Evolutionary conservation across 257 asterid species (phyloP), one percentile per base, ranked within the genome.

Genomic region (Gentiana straminea): DNA sequence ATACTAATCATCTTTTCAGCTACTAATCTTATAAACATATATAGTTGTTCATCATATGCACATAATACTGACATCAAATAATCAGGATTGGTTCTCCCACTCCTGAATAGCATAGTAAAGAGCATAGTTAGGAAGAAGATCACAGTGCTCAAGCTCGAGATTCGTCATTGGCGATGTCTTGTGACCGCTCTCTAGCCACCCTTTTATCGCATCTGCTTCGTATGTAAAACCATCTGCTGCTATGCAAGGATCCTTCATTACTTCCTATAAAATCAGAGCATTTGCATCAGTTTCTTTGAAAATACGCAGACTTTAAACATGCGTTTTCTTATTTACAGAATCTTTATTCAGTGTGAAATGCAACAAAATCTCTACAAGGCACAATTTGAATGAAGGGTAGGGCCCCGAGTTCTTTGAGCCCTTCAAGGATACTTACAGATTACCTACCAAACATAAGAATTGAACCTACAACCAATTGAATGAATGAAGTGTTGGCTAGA

Each of bases 181-280:
- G 64, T 82, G 96, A 4, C 98, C 98, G 49, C 96, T 81, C 8
- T 83, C 69, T 61, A 90, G 70, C 98, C 98, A 90, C 62, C 95
- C 98, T 60, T 55, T 78, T 34, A 86, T 90, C 2, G 98, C 96
- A 52, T 90, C 95, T 1, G 72, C 95, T 77, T 90, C 98, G 7
- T 90, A 90, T 10, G 98, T 90, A 77, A 73, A 86, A 53, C 98
- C 98, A 67, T 90, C 98, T 10, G 73, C 81, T n/a, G 98, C 98
- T 61, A 87, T 73, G 60, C 75, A 82, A 35, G 98, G 98, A 76
- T 90, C 96, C 47, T 60, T 77, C 98, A 86, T 90, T 7, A 90
- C 82, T 82, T 90, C 97, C 97, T 90, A 81, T 71, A 66, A 35
- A 51, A 56, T 39, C 57, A 52, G 9, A 62, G 0, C 41, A 11